Percentiles rank a stretch among this genome's conserved stretches.
Conservation (phyloP, 2,329 filamentous ascomycete genomes). For the Penicillium frequentans region DNA sequence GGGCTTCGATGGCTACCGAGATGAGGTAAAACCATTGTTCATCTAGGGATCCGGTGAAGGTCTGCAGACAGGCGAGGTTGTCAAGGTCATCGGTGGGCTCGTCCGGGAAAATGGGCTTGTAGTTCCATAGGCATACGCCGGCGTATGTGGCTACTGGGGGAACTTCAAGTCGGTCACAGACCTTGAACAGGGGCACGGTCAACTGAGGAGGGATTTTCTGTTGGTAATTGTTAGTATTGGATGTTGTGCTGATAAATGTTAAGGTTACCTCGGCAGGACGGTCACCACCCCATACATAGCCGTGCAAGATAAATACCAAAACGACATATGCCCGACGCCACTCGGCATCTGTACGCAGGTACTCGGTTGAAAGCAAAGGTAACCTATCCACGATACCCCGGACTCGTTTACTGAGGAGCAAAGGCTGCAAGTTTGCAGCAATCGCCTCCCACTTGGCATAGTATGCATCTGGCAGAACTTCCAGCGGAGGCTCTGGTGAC, state of each 20-base stretch:
- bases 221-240: not conserved
- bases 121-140: slow-evolving; percentile 92
- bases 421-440: slow-evolving; percentile 77
- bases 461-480: slow-evolving; percentile 80
- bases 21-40: slow-evolving; percentile 99
- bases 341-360: slow-evolving; percentile 80
- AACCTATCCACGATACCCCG: slow-evolving; percentile 76
- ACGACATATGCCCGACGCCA: slow-evolving; percentile 86
- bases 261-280: slow-evolving; percentile 65
- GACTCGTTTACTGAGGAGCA: slow-evolving; percentile 82
- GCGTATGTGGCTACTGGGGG: slow-evolving; percentile 94
- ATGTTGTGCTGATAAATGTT: not conserved
- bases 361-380: slow-evolving; percentile 78
- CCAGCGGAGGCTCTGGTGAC: slow-evolving; percentile 75
- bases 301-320: slow-evolving; percentile 76
- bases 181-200: slow-evolving; percentile 75
- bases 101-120: slow-evolving; percentile 82
- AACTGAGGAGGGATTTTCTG: slow-evolving; percentile 73
- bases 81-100: slow-evolving; percentile 80
- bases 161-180: slow-evolving; percentile 77
- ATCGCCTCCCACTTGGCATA: slow-evolving; percentile 95
- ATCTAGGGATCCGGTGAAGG: slow-evolving; percentile 90
- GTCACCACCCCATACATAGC: slow-evolving; percentile 86
- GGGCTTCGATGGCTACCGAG: slow-evolving; percentile 91
- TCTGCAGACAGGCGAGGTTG: slow-evolving; percentile 83